A percentile compares a stretch with the other conserved stretches of the same genome.
phyloP scores from a whole-genome alignment of 1,139 yeast genomes.

The Nakaseomyces uthaithaninus region DNA sequence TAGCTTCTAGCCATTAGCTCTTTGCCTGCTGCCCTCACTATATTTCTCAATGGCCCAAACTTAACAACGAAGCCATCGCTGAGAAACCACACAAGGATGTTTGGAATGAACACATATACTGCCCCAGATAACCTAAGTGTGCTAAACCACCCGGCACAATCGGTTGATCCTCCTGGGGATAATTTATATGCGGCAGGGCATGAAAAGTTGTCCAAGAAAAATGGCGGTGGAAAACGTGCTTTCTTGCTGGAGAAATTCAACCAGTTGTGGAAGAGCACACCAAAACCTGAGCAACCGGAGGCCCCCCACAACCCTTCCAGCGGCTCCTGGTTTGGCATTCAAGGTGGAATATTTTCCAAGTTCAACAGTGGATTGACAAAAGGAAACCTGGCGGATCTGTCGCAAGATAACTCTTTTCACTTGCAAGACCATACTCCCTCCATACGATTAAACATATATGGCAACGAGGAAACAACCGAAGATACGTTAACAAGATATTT shows the following conservation, averaged over 20 bases:
- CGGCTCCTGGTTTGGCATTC: neutral
- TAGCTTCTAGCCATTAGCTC: too few relatives aligned
- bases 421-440: constrained; percentile 1
- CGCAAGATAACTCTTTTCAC: neutral
- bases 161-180: constrained; percentile 4
- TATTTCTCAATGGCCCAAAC: too few relatives aligned
- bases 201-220: neutral
- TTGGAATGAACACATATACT: constrained; percentile 1
- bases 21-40: too few relatives aligned
- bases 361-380: neutral
- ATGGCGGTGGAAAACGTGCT: neutral
- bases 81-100: too few relatives aligned
- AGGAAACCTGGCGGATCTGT: neutral
- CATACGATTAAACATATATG: neutral
- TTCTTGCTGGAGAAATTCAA: neutral
- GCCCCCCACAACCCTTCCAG: neutral
- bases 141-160: constrained; percentile 2
- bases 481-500: constrained; percentile 1
- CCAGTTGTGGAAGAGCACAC: neutral
- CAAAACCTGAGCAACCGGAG: neutral
- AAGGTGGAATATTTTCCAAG: neutral
- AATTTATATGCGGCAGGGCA: neutral
- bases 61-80: too few relatives aligned
- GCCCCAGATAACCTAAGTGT: constrained; percentile 3
- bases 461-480: neutral